A percentile compares a stretch with the other conserved stretches of the same genome.
Evolutionary conservation across 2,329 filamentous ascomycete genomes (phyloP).

Genomic region (Fusarium odoratissimum): DNA sequence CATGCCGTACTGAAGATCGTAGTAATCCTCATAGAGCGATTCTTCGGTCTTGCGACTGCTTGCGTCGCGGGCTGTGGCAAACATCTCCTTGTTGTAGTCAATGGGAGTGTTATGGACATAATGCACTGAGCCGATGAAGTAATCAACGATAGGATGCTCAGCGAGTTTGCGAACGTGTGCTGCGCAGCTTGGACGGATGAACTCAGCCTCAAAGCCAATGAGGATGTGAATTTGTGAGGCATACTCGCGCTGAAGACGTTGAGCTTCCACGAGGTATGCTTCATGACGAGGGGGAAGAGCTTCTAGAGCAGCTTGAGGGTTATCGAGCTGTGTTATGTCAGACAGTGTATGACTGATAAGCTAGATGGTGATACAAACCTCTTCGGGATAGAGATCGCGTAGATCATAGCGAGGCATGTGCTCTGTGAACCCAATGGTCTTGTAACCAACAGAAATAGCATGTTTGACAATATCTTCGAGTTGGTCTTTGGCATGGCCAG

Average conservation of each 20-base stretch:
- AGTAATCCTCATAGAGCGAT: slow-evolving; percentile 83
- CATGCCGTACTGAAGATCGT: slow-evolving; percentile 89
- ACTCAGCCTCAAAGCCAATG: slow-evolving; percentile 93
- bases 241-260: slow-evolving; percentile 78
- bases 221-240: slow-evolving; percentile 78
- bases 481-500: slow-evolving; percentile 84
- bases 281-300: slow-evolving; percentile 68
- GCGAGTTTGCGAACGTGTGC: slow-evolving; percentile 70
- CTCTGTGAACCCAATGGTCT: slow-evolving; percentile 88
- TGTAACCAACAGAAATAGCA: slow-evolving; percentile 82
- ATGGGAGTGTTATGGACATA: slow-evolving; percentile 90
- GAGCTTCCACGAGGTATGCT: slow-evolving; percentile 80
- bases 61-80: slow-evolving; percentile 60
- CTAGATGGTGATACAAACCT: slow-evolving; percentile 61
- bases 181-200: slow-evolving; percentile 77
- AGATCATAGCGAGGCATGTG: slow-evolving; percentile 86
- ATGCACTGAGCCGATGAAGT: slow-evolving; percentile 93
- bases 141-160: slow-evolving; percentile 75
- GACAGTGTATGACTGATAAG: background rate
- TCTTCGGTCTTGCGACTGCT: slow-evolving; percentile 68
- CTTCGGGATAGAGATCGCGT: slow-evolving; percentile 91
- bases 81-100: slow-evolving; percentile 81
- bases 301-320: slow-evolving; percentile 61
- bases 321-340: slow-evolving; percentile 56
- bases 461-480: slow-evolving; percentile 86